Base-by-base conservation (phyloP, 2,329 filamentous ascomycete species). In the Botryotinia globosa region DNA sequence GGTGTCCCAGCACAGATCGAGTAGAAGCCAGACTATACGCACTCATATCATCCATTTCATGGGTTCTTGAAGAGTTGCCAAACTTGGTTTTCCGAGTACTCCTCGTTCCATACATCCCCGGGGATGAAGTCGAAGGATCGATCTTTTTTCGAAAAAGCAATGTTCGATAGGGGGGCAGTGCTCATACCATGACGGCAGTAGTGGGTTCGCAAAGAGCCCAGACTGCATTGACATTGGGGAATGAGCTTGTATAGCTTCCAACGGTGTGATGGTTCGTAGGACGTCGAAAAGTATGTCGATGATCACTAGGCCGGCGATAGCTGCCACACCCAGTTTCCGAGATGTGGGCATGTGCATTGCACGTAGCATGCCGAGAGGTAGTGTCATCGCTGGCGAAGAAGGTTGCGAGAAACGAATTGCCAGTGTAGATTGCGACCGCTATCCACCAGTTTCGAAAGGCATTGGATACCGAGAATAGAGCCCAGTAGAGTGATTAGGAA, bases 31-130 rank as follows among this genome's bases (percentile, higher is more conserved):
- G 39, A 79, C 82, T 1, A 48, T 66, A 66, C 85, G 86, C 63
- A 79, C 84, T 67, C 83, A 84, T 0, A 94, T 94, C 81, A 85
- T 85, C 71, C 74, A 82, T 72, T 82, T 89, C 74, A 82, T 96
- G 54, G 14, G 68, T n/a, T 9, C 25, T 42, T 32, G 68, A 39
- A 62, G 68, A 29, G 8, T 39, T 62, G 29, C 56, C 56, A 0
- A n/a, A 29, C 7, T 32, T 56, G 3, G 29, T 62, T 56, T 63
- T 70, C 29, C 39, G 22, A 14, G 68, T 61, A 20, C 34, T 42
- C 37, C 54, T 62, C 25, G 54, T 70, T 32, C 68, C 68, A 29
- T 59, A 59, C 58, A 56, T 42, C 22, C 45, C 59, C n/a, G 65
- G 39, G 29, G 54, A 71, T 39, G 59, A 64, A n/a, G 69, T 65